A percentile compares a stretch with the other conserved stretches of the same genome.
These are phyloP conservation scores for Lentinula raphanica DNA, from an alignment of 768 basidiomycete species.

Conservation along the genomic window DNA sequence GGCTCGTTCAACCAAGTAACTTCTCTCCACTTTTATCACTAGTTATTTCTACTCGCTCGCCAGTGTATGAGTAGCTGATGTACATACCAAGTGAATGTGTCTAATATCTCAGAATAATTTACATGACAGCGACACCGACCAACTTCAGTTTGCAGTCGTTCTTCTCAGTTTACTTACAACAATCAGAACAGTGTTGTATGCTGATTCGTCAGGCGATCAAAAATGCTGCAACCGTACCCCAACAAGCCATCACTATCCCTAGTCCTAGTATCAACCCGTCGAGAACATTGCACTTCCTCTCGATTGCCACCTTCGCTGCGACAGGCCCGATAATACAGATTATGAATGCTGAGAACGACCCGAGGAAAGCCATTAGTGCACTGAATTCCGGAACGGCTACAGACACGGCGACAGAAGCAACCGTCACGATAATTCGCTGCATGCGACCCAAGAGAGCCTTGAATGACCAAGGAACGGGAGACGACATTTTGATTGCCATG, in stretches of 20 bases:
- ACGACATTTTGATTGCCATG: constrained; percentile 25
- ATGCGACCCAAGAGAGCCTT: constrained; percentile 40
- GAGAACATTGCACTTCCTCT: constrained; percentile 38
- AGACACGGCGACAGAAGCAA: constrained; percentile 61
- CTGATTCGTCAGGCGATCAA: constrained; percentile 22
- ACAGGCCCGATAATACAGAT: constrained; percentile 77
- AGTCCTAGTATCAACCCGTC: constrained; percentile 52
- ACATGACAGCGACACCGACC: no score
- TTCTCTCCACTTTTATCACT: no score
- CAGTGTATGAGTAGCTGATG: no score
- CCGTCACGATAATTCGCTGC: constrained; percentile 55
- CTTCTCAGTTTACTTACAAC: no score
- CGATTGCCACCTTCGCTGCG: constrained; percentile 59
- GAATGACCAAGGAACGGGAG: constrained; percentile 19
- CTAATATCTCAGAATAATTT: no score
- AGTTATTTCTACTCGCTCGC: no score
- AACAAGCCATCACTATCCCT: constrained; percentile 62
- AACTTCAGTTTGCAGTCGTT: no score
- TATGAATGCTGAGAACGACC: constrained; percentile 79
- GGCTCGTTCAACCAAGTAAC: no score
- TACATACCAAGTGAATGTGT: no score
- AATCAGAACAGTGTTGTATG: no score
- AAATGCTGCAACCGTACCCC: constrained; percentile 73
- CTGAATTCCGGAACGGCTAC: constrained; percentile 78
- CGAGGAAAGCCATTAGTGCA: constrained; percentile 83